Evolutionary conservation across 176 grass and related monocot genomes (phyloP).

Genomic region (Musa beccarii): DNA sequence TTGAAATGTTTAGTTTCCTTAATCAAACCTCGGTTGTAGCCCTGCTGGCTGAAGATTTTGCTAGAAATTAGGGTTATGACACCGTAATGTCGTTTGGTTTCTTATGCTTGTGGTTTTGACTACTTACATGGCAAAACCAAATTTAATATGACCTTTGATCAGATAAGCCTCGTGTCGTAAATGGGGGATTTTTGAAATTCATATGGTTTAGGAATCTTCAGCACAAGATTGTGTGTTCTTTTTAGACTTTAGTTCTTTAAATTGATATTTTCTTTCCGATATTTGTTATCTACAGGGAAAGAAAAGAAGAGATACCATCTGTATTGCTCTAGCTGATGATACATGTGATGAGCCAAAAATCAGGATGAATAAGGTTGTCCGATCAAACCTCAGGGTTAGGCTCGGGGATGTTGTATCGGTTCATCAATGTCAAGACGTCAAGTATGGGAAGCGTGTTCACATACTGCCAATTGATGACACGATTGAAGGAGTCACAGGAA

Average conservation of each 20-base stretch:
- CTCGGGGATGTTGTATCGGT: conserved; percentile 39
- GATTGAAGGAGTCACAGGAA: conserved; percentile 26
- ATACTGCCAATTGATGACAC: conserved; percentile 27
- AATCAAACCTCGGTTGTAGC: too few relatives aligned
- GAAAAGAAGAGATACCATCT: conserved; percentile 33
- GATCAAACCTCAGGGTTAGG: conserved; percentile 31
- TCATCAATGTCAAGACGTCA: background rate
- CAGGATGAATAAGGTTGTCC: conserved; percentile 38
- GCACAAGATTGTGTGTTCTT: too few relatives aligned
- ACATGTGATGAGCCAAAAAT: conserved; percentile 24
- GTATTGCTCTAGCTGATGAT: conserved; percentile 26
- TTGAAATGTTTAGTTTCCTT: too few relatives aligned
- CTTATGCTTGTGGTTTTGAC: too few relatives aligned
- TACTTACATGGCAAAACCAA: too few relatives aligned
- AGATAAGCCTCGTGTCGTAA: too few relatives aligned
- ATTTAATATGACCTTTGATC: too few relatives aligned
- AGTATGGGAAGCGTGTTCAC: conserved; percentile 3
- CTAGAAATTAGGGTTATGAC: too few relatives aligned
- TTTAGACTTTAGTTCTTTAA: background rate
- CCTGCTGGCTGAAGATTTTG: too few relatives aligned
- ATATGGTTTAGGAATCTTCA: too few relatives aligned
- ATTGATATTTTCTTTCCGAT: background rate
- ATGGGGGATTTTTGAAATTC: too few relatives aligned
- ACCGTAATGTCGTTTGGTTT: too few relatives aligned
- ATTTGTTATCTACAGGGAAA: conserved; percentile 25